phyloP scores from a whole-genome alignment of 768 basidiomycete genomes.

The Trametes coccinea region DNA sequence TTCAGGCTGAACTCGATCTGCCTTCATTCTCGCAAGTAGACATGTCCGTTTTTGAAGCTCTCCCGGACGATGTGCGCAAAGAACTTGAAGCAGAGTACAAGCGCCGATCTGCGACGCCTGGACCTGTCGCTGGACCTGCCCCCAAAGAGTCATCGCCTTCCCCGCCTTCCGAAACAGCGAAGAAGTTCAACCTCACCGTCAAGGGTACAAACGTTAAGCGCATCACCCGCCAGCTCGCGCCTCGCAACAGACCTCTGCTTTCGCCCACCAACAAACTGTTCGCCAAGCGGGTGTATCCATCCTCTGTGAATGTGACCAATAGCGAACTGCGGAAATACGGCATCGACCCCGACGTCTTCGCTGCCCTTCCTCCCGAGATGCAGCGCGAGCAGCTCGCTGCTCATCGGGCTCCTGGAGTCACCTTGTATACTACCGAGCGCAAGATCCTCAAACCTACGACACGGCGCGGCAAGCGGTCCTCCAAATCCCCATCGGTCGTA shows the following conservation, averaged over 20 bases:
- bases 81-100: constrained; percentile 70
- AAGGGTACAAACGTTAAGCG: constrained; percentile 52
- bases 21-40: constrained; percentile 81
- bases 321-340: constrained; percentile 61
- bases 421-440: constrained; percentile 29
- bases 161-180: constrained; percentile 7
- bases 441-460: constrained; percentile 54
- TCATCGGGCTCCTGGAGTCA: constrained; percentile 40
- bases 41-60: constrained; percentile 63
- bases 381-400: constrained; percentile 75
- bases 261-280: constrained; percentile 41
- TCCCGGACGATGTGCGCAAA: constrained; percentile 66
- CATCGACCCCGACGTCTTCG: constrained; percentile 76
- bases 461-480: constrained; percentile 1
- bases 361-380: constrained; percentile 58
- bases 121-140: constrained; percentile 28
- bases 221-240: constrained; percentile 65
- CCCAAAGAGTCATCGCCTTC: constrained; percentile 12
- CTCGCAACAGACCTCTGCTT: constrained; percentile 45
- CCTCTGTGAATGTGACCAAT: constrained; percentile 48
- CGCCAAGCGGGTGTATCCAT: constrained; percentile 36
- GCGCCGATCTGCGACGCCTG: constrained; percentile 57
- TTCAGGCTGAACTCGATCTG: constrained; percentile 37
- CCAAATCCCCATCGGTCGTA: constrained; percentile 38
- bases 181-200: constrained; percentile 22